Conservation (phyloP, 2,329 filamentous ascomycete genomes). For the Fusarium pilosicola region DNA sequence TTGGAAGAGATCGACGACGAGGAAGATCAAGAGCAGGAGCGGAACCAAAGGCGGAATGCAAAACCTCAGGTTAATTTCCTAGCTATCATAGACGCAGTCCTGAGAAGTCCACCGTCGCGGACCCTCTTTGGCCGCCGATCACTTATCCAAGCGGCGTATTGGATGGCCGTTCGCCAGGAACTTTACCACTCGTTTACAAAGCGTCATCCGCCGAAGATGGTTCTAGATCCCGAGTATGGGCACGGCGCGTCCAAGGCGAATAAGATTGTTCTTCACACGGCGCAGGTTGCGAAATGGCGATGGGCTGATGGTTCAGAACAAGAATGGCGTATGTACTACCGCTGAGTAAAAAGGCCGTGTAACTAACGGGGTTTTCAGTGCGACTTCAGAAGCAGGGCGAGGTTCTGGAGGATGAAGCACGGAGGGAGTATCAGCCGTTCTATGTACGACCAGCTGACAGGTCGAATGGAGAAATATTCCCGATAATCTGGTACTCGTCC, state of each 20-base stretch:
- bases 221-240: slow-evolving; percentile 49
- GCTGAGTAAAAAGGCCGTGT: rapidly evolving
- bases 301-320: slow-evolving; percentile 50
- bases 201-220: slow-evolving; percentile 51
- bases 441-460: slow-evolving; percentile 49
- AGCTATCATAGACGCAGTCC: slow-evolving; percentile 53
- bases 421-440: slow-evolving; percentile 49
- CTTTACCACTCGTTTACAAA: slow-evolving; percentile 55
- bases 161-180: slow-evolving; percentile 55
- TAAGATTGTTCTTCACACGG: slow-evolving; percentile 54
- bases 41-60: slow-evolving; percentile 7
- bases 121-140: slow-evolving; percentile 50
- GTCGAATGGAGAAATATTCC: slow-evolving; percentile 53
- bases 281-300: slow-evolving; percentile 54
- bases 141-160: slow-evolving; percentile 53
- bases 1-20: slow-evolving; percentile 55
- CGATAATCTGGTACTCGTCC: slow-evolving; percentile 53
- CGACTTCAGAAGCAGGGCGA: slow-evolving; percentile 51
- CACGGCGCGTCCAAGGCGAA: slow-evolving; percentile 51
- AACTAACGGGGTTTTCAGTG: slow-evolving; percentile 35
- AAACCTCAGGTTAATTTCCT: slow-evolving; percentile 51
- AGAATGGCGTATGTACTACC: slow-evolving; percentile 50
- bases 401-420: slow-evolving; percentile 48
- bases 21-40: slow-evolving; percentile 42
- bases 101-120: slow-evolving; percentile 51